Conservation (phyloP, 2,329 filamentous ascomycete genomes). For the Claviceps africana region DNA sequence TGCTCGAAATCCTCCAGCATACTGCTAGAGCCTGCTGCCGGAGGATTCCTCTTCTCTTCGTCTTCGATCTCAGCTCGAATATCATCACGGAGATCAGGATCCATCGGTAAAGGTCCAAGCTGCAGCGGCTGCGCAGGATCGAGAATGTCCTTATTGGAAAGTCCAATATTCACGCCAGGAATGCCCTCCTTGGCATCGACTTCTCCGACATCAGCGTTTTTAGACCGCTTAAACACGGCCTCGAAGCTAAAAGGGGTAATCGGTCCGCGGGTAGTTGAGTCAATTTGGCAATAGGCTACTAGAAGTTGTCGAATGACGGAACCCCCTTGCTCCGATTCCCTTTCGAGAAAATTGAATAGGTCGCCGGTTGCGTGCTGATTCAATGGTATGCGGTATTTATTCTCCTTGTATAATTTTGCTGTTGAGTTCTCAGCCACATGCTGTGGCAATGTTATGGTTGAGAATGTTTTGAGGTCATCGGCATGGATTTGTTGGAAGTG, state of each 20-base stretch:
- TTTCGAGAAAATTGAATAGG: slow-evolving; percentile 77
- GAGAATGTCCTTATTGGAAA: slow-evolving; percentile 46
- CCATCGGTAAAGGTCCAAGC: slow-evolving; percentile 73
- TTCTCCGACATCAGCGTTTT: slow-evolving; percentile 49
- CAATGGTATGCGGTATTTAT: slow-evolving; percentile 83
- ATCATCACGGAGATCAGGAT: slow-evolving; percentile 68
- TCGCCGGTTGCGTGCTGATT: slow-evolving; percentile 72
- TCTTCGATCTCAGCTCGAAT: slow-evolving; percentile 78
- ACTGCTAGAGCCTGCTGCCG: slow-evolving; percentile 53
- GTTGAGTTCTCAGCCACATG: slow-evolving; percentile 65
- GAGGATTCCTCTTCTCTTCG: slow-evolving; percentile 65
- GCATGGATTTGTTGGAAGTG: slow-evolving; percentile 65
- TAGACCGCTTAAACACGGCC: slow-evolving; percentile 41
- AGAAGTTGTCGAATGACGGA: slow-evolving; percentile 65
- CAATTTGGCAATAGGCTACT: slow-evolving; percentile 42
- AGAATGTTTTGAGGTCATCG: slow-evolving; percentile 67
- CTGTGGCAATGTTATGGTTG: slow-evolving; percentile 57
- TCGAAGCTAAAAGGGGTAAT: slow-evolving; percentile 52
- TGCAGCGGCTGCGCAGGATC: slow-evolving; percentile 47
- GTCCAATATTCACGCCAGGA: slow-evolving; percentile 46
- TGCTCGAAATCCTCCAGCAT: slow-evolving; percentile 80
- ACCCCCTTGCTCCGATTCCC: slow-evolving; percentile 70
- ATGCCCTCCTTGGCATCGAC: slow-evolving; percentile 51
- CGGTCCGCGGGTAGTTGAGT: slow-evolving; percentile 44
- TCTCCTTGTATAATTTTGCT: slow-evolving; percentile 69